phyloP scores from a whole-genome alignment of 1,284 basidiomycete genomes.

The Ustanciosporium gigantosporum region DNA sequence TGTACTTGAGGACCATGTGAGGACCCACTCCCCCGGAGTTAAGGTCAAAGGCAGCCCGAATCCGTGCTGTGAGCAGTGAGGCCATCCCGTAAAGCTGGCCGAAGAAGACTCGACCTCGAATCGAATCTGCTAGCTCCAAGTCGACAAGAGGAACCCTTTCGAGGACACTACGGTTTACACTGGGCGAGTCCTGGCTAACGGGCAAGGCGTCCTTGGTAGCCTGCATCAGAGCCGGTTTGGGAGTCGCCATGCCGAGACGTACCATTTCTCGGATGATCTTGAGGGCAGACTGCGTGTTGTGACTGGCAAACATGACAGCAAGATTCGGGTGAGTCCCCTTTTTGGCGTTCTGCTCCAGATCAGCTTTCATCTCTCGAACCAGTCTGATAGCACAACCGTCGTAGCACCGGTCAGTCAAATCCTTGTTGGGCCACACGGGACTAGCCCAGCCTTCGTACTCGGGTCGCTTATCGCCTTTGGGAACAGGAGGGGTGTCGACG shows the following conservation, averaged over 20 bases:
- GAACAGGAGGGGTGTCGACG: conserved; percentile 44
- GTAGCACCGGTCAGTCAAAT: conserved; percentile 79
- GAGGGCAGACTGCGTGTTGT: conserved; percentile 74
- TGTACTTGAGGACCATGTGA: conserved; percentile 56
- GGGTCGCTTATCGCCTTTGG: conserved; percentile 25
- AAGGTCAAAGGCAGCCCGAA: conserved; percentile 69
- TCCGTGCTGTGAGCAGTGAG: conserved; percentile 74
- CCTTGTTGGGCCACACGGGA: conserved; percentile 64
- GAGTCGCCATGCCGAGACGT: conserved; percentile 66
- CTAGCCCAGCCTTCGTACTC: conserved; percentile 49
- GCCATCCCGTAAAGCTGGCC: conserved; percentile 80
- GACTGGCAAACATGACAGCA: conserved; percentile 81
- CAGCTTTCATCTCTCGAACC: conserved; percentile 67
- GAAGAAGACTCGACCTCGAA: conserved; percentile 72
- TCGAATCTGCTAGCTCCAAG: conserved; percentile 64
- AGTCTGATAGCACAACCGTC: conserved; percentile 72
- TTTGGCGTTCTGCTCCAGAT: conserved; percentile 17
- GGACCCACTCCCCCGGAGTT: conserved; percentile 68
- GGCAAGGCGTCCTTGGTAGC: conserved; percentile 11
- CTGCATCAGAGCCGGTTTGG: conserved; percentile 17
- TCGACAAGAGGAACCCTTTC: conserved; percentile 25
- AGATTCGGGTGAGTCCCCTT: conserved; percentile 63
- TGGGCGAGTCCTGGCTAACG: neutral
- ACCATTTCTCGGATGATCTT: conserved; percentile 71
- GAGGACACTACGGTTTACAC: conserved; percentile 1